Base-by-base conservation (phyloP, 2,329 filamentous ascomycete species). In the Penicillium corylophilum region DNA sequence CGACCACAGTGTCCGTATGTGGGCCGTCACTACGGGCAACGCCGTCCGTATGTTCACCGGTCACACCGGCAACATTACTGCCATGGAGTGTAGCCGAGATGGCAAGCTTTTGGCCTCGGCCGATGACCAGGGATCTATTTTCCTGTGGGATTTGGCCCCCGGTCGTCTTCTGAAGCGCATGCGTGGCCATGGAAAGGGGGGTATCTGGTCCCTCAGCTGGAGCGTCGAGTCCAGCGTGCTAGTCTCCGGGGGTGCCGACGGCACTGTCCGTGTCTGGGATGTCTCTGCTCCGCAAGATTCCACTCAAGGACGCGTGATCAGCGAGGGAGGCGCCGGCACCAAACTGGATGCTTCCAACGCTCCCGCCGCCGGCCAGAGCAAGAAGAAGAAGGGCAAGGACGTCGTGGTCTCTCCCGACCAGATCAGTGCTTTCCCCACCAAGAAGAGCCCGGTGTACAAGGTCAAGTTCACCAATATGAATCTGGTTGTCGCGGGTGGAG, bases 391-490 rank as follows among this genome's bases (percentile, higher is more conserved):
- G 71, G 84, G 83, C 50, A 96, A 96, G 71, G 93, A 96, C 64
- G 89, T 91, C 4, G 89, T 90, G 64, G 88, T 96, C 40, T 92
- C 88, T 0, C 87, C 91, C 0, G 94, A 99, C 67, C 94, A 97
- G 74, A 95, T 99, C 74, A 90, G 85, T 58, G 92, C 90, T 1
- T 97, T 96, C 68, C 86, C 90, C 0, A 97, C 94, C 4, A 99
- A 99, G 82, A 96, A 95, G 75, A 93, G 88, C 15, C 92, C 93
- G 0, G 89, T 97, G 10, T 89, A 95, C 73, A 94, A 93, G 74
- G 92, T 95, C 48, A 84, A 88, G 65, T 96, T 96, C 65, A 97
- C 94, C 3, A 81, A 90, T 54, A 96, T 96, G 90, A 99, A 99
- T 69, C 73, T 97, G 59, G 87, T 96, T 12, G 79, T 97, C 55